Evolutionary conservation across 2,329 filamentous ascomycete genomes (phyloP).

Genomic region (Penicillium italicum): DNA sequence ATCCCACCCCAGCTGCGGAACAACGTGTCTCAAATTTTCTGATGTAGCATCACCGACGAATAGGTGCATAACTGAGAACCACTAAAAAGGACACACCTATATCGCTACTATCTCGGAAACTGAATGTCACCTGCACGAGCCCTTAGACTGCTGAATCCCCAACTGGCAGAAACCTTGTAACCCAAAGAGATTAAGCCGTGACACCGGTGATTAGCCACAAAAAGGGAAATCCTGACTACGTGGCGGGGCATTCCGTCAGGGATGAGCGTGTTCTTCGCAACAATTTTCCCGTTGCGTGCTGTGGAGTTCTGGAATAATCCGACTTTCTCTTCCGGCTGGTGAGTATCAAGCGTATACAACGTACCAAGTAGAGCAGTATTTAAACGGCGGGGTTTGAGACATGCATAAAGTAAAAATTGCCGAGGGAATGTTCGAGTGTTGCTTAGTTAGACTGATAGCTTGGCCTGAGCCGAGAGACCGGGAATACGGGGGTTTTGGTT

Average conservation of each 20-base stretch:
- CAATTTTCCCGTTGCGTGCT: too few relatives aligned
- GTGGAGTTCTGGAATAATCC: neutral
- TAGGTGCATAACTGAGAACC: neutral
- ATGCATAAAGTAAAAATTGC: neutral
- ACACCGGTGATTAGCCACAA: slow-evolving; percentile 3
- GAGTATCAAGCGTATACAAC: neutral
- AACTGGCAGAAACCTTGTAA: neutral
- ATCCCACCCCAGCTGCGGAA: neutral
- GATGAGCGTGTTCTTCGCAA: neutral
- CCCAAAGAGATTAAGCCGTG: neutral
- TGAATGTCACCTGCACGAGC: neutral
- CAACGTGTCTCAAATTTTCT: neutral
- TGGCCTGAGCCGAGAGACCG: neutral
- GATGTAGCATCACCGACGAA: neutral
- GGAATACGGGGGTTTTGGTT: neutral
- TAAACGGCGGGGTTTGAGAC: neutral
- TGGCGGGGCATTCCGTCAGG: neutral
- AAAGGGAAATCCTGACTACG: neutral
- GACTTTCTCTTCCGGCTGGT: neutral
- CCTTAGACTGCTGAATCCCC: neutral
- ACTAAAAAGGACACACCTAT: neutral
- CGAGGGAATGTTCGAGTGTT: neutral
- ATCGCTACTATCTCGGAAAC: neutral
- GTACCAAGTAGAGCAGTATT: neutral
- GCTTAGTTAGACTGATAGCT: neutral